Base-by-base conservation (phyloP, 2,329 filamentous ascomycete species). In the Cadophora sp. region DNA sequence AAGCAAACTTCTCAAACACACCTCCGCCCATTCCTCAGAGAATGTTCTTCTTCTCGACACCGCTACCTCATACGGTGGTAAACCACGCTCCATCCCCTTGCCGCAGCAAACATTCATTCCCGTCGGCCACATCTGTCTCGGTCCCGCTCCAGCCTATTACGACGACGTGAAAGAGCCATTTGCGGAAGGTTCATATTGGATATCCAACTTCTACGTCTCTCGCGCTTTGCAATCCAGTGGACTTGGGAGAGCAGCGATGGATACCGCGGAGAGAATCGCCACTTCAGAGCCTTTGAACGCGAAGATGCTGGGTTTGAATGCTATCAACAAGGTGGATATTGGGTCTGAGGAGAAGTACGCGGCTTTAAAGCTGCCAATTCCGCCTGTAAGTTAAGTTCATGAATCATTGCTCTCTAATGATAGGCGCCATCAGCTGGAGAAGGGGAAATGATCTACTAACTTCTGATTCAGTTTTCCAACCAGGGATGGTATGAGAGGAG, bases 401-500 rank as follows among this genome's bases (percentile, higher is more conserved):
- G n/a, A n/a, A n/a, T n/a, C n/a, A n/a, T n/a, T n/a, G n/a, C n/a
- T n/a, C n/a, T n/a, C n/a, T n/a, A n/a, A n/a, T n/a, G n/a, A n/a
- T n/a, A n/a, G n/a, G n/a, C n/a, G n/a, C n/a, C n/a, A n/a, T n/a
- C n/a, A n/a, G n/a, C n/a, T n/a, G n/a, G n/a, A n/a, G 2, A 7
- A n/a, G 18, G 18, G 18, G 2, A 8, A 47, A 8, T 2, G 18
- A n/a, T 43, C n/a, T 50, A 20, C 20, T 62, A 14, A 50, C 41
- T 48, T 5, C 47, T 1, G 9, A 14, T 4, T n/a, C 59, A 74
- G 73, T 66, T 75, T 51, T 68, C 65, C 13, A 73, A 70, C 45
- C 70, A 75, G 48, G 68, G 69, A 18, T 75, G 73, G 74, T 76
- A 76, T 69, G 66, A 65, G 41, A 69, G 73, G 43, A 70, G 73